phyloP scores from a whole-genome alignment of 2,329 filamentous ascomycete genomes.

The Alternaria sp. region DNA sequence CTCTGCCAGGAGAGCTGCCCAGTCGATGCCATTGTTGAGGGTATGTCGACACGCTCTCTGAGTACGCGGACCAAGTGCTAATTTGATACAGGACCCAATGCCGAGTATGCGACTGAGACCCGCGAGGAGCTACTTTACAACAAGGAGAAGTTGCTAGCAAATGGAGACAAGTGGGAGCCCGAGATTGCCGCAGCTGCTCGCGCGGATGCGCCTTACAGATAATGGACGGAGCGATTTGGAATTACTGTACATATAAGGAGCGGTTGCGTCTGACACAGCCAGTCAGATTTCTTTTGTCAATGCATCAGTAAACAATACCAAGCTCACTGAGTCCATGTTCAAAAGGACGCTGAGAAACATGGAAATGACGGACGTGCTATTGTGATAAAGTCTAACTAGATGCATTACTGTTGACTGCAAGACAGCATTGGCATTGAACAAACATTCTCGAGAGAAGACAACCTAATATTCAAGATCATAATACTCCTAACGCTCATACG shows the following conservation, averaged over 20 bases:
- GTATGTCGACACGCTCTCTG: conserved; percentile 48
- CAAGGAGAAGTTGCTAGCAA: conserved; percentile 90
- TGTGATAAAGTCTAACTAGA: background rate
- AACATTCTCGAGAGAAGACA: conserved; percentile 13
- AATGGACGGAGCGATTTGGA: conserved; percentile 21
- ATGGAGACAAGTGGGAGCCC: conserved; percentile 83
- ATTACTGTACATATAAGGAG: conserved; percentile 43
- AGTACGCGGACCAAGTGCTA: conserved; percentile 9
- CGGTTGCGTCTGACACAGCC: conserved; percentile 21
- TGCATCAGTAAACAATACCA: conserved; percentile 6
- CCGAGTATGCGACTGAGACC: conserved; percentile 76
- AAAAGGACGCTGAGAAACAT: background rate
- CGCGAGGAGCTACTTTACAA: conserved; percentile 97
- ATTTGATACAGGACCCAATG: conserved; percentile 64
- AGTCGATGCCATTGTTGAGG: conserved; percentile 89
- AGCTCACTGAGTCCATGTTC: background rate
- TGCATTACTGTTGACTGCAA: background rate
- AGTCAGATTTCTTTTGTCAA: conserved; percentile 33
- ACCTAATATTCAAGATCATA: conserved; percentile 31
- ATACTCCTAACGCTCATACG: conserved; percentile 34
- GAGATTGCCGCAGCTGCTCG: conserved; percentile 91
- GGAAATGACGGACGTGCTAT: background rate
- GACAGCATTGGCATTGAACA: background rate
- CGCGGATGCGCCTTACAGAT: conserved; percentile 81
- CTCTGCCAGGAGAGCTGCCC: conserved; percentile 99